Percentiles rank a stretch among this genome's conserved stretches.
Evolutionary conservation across 257 asterid genomes (phyloP).

Genomic region (Solanum sparsipilum): DNA sequence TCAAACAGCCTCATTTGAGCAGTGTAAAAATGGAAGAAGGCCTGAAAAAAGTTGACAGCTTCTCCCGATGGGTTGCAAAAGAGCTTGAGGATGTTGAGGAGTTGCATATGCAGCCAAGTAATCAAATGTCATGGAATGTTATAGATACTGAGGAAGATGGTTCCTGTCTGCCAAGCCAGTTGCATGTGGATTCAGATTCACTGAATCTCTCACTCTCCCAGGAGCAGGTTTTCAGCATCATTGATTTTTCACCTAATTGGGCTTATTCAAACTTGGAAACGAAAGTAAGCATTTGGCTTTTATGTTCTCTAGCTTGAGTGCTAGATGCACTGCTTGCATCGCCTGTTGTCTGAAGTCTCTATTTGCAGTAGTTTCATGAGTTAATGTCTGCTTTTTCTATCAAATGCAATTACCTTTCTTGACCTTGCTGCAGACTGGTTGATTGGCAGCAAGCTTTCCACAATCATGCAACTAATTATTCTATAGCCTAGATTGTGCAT

Average conservation of each 20-base stretch:
- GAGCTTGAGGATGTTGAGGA: conserved; percentile 72
- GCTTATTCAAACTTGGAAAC: conserved; percentile 54
- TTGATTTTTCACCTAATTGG: conserved; percentile 67
- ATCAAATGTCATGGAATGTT: conserved; percentile 56
- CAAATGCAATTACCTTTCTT: neutral
- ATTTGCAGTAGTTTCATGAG: neutral
- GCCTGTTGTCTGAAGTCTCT: neutral
- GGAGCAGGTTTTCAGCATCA: conserved; percentile 78
- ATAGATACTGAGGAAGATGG: conserved; percentile 51
- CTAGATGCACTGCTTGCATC: neutral
- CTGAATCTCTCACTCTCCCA: conserved; percentile 66
- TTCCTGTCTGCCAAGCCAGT: conserved; percentile 46
- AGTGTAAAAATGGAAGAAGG: conserved; percentile 54
- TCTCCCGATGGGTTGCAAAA: conserved; percentile 83
- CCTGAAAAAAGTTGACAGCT: conserved; percentile 93
- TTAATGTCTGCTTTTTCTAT: neutral
- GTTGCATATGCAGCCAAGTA: conserved; percentile 45
- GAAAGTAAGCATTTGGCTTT: conserved; percentile 31
- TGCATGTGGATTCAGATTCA: conserved; percentile 54
- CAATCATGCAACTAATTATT: neutral
- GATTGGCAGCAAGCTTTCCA: neutral
- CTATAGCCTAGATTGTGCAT: neutral
- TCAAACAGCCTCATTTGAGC: conserved; percentile 51
- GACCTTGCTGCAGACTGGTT: neutral
- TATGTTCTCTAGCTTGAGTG: neutral